Evolutionary conservation across 1,139 yeast species (phyloP), one percentile per base, ranked within the genome.

Genomic region (Debaryomyces fabryi): DNA sequence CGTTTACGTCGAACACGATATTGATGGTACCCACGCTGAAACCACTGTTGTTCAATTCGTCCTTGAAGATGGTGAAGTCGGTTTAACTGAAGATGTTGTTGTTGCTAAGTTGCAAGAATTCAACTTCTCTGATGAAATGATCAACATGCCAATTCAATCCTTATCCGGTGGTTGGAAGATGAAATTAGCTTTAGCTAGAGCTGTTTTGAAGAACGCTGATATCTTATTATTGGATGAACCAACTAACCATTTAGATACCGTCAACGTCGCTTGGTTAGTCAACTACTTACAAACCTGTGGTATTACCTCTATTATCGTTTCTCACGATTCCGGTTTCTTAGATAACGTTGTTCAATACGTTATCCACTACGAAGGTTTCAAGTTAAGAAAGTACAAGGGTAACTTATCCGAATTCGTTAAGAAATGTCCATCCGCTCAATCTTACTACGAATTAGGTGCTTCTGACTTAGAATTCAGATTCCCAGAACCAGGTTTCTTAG

Each of bases 401-500:
- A 93, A 93, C 88, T 85, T 93, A 72, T 85, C 97, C 63, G 98
- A 91, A 79, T 92, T 93, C 76, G 97, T 93, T 73, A 88, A 89
- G 88, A 88, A 88, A 82, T 96, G 96, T 71, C 99, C 99, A 78
- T 84, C 96, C 69, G 99, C 98, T 74, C 88, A 91, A 81, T 86
- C 98, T 65, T 93, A 93, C 87, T 91, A 91, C 82, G 98, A 93
- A 80, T 85, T 93, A 69, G 96, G 97, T 70, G 97, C 97, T 68
- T 92, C 98, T 60, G 97, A 90, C 69, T 78, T 90, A 68, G 96
- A 91, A 78, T 93, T 93, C 86, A 75, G 69, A 62, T 93, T 93
- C 97, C 99, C 99, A 74, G 97, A 88, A 79, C 99, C 99, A 76
- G 99, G 99, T 88, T 92, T 87, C 96, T 86, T 93, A 74, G 98